Percentiles rank a stretch among this genome's conserved stretches.
These are phyloP conservation scores for Alternaria incomplexa DNA, from an alignment of 2,329 filamentous ascomycete genomes.

Conservation along the genomic window DNA sequence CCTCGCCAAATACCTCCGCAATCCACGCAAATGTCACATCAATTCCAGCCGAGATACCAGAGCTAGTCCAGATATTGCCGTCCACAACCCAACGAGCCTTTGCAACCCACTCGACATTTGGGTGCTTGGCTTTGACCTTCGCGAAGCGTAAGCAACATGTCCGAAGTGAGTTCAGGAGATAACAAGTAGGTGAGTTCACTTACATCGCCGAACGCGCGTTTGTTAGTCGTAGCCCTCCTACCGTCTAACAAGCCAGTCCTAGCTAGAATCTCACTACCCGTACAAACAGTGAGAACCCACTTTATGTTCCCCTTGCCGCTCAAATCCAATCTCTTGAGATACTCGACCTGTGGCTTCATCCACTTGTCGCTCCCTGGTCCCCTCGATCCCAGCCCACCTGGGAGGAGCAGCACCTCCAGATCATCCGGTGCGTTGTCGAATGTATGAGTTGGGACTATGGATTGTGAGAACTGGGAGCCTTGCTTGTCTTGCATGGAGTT, in stretches of 20 bases:
- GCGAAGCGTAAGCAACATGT: background rate
- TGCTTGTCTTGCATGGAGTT: conserved; percentile 13
- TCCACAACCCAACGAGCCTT: conserved; percentile 70
- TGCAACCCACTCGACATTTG: conserved; percentile 64
- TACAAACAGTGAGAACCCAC: conserved; percentile 70
- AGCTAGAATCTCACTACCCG: conserved; percentile 66
- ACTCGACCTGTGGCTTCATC: conserved; percentile 52
- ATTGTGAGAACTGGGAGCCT: conserved; percentile 42
- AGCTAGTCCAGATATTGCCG: conserved; percentile 70
- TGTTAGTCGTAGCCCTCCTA: conserved; percentile 70
- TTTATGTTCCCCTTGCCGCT: conserved; percentile 50
- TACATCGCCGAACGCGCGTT: conserved; percentile 58
- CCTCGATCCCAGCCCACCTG: conserved; percentile 63
- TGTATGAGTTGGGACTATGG: conserved; percentile 60
- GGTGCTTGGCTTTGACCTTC: conserved; percentile 54
- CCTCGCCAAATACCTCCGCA: conserved; percentile 59
- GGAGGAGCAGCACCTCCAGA: conserved; percentile 70
- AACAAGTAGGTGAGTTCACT: background rate
- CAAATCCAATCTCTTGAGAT: conserved; percentile 55
- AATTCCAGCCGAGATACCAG: conserved; percentile 68
- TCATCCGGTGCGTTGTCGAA: conserved; percentile 57
- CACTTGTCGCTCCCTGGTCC: conserved; percentile 32
- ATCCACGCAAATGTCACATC: conserved; percentile 67
- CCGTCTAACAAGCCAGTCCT: conserved; percentile 66
- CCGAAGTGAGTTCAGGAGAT: background rate